phyloP scores from a whole-genome alignment of 1,284 basidiomycete species.

The Ganoderma lingzhi region DNA sequence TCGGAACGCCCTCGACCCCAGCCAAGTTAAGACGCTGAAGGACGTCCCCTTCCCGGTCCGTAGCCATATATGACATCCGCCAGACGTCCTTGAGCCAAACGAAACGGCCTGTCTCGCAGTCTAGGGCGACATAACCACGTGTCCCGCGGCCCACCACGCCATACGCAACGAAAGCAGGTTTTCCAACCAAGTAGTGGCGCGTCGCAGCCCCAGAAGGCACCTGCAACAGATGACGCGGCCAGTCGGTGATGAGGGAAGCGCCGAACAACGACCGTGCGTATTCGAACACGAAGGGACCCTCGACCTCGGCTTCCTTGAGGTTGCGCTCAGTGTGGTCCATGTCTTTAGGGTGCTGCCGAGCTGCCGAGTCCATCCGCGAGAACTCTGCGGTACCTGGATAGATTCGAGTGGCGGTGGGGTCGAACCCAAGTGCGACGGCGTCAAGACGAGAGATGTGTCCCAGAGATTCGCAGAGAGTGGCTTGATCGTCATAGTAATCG shows the following conservation, averaged over 20 bases:
- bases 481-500: slow-evolving; percentile 12
- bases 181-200: slow-evolving; percentile 17
- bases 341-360: not conserved
- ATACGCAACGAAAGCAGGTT: slow-evolving; percentile 8
- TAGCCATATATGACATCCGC: slow-evolving; percentile 10
- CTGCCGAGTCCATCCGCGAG: not conserved
- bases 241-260: not conserved
- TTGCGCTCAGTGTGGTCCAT: slow-evolving; percentile 2
- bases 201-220: not conserved
- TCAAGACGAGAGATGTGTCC: slow-evolving; percentile 6
- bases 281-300: not conserved
- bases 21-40: slow-evolving; percentile 12
- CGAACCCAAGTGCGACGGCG: slow-evolving; percentile 13
- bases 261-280: slow-evolving; percentile 2
- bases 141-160: slow-evolving; percentile 17
- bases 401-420: slow-evolving; percentile 15
- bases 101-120: slow-evolving; percentile 5
- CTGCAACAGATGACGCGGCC: slow-evolving; percentile 6
- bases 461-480: slow-evolving; percentile 11
- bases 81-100: slow-evolving; percentile 26
- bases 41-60: slow-evolving; percentile 18
- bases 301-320: not conserved
- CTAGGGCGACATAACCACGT: slow-evolving; percentile 10
- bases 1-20: slow-evolving; percentile 9
- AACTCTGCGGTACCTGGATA: not conserved